These are phyloP conservation scores for Leccinum obscurum DNA, from an alignment of 768 basidiomycete species.

Conservation along the genomic window DNA sequence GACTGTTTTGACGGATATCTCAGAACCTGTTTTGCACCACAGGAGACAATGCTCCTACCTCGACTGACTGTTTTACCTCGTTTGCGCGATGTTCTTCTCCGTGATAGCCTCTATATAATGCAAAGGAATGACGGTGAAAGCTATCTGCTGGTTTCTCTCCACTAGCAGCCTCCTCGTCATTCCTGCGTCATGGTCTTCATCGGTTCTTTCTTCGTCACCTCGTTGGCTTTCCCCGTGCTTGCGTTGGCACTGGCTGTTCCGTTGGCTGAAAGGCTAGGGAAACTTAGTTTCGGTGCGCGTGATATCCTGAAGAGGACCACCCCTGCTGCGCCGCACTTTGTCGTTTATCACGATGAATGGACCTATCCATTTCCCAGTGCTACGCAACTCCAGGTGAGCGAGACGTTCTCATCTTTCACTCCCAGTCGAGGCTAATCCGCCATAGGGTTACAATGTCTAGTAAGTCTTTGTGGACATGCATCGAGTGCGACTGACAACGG, in stretches of 20 bases:
- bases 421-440: neutral
- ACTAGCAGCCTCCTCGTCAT: no score
- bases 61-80: no score
- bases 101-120: no score
- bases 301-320: constrained; percentile 15
- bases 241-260: constrained; percentile 1
- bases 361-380: constrained; percentile 43
- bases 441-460: constrained; percentile 37
- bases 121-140: no score
- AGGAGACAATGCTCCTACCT: no score
- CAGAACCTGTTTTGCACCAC: no score
- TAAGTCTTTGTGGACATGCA: constrained; percentile 9
- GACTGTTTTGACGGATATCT: no score
- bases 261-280: constrained; percentile 16
- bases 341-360: constrained; percentile 41
- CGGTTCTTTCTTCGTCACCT: no score
- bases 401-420: neutral
- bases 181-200: no score
- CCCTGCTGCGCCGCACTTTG: constrained; percentile 50
- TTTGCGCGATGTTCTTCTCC: no score
- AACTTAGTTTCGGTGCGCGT: constrained; percentile 18
- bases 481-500: neutral
- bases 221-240: no score
- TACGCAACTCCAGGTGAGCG: constrained; percentile 41
- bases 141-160: no score